Percentiles rank a stretch among this genome's conserved stretches.
Conservation (phyloP, 2,329 filamentous ascomycete species). For the Pleomassaria siparia region DNA sequence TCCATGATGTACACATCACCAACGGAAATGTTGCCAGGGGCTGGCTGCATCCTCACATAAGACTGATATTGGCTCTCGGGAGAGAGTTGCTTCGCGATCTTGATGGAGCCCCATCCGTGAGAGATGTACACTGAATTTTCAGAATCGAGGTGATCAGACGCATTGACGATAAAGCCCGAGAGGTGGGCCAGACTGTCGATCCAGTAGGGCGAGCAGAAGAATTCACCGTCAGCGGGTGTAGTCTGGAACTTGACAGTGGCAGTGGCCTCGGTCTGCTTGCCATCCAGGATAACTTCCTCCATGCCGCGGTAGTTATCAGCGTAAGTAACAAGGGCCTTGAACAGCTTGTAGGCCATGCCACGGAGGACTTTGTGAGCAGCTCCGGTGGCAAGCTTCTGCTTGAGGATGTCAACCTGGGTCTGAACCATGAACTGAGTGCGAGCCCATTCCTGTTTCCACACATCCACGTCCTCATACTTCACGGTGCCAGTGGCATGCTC, state of each 20-base stretch:
- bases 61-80: constrained; percentile 58
- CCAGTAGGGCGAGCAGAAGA: constrained; percentile 61
- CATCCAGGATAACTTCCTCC: constrained; percentile 60
- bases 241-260: constrained; percentile 58
- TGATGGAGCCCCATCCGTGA: constrained; percentile 63
- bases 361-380: constrained; percentile 72
- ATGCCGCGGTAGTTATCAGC: constrained; percentile 60
- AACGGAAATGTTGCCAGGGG: constrained; percentile 57
- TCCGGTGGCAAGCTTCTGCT: constrained; percentile 64
- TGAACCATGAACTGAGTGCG: constrained; percentile 63
- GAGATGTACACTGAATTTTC: constrained; percentile 63
- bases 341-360: constrained; percentile 77
- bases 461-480: constrained; percentile 60
- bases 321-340: constrained; percentile 60
- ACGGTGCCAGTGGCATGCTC: constrained; percentile 66
- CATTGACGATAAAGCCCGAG: constrained; percentile 63
- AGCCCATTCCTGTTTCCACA: constrained; percentile 67
- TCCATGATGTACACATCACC: constrained; percentile 64
- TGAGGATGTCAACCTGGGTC: constrained; percentile 64
- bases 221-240: constrained; percentile 56
- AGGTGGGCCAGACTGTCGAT: constrained; percentile 61
- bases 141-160: constrained; percentile 59
- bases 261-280: constrained; percentile 58
- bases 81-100: constrained; percentile 55
- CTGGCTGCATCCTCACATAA: constrained; percentile 64